Conservation (phyloP, 495 filamentous ascomycete genomes). For the Aeminium ludgeri region DNA sequence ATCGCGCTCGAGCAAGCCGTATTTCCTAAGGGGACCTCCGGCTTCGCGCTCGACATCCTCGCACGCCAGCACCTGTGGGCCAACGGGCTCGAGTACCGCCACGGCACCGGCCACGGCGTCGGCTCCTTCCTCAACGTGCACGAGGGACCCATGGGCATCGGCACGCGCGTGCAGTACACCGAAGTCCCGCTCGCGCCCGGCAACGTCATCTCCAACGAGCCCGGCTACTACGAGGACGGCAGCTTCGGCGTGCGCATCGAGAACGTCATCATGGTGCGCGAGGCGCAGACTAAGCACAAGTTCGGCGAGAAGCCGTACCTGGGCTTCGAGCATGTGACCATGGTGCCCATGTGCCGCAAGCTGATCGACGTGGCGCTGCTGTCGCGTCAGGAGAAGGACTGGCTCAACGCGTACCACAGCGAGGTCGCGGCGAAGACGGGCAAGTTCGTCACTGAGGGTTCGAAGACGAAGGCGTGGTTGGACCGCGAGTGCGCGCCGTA, state of each 20-base stretch:
- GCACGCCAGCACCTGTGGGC: slow-evolving; percentile 89
- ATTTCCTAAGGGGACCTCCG: slow-evolving; percentile 89
- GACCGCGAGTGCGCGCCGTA: slow-evolving; percentile 57
- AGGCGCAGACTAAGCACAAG: slow-evolving; percentile 65
- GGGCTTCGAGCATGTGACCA: slow-evolving; percentile 92
- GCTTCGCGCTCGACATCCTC: slow-evolving; percentile 76
- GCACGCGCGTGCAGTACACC: slow-evolving; percentile 74
- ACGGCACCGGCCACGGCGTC: slow-evolving; percentile 93
- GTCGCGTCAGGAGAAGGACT: slow-evolving; percentile 60
- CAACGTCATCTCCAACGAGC: slow-evolving; percentile 89
- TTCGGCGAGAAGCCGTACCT: slow-evolving; percentile 91
- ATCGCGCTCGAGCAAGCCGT: slow-evolving; percentile 75
- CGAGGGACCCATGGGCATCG: slow-evolving; percentile 93
- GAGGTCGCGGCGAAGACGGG: slow-evolving; percentile 73
- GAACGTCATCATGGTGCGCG: slow-evolving; percentile 76
- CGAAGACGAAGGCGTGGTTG: slow-evolving; percentile 58
- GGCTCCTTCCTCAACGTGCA: slow-evolving; percentile 92
- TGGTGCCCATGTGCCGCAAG: slow-evolving; percentile 86
- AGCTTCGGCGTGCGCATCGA: slow-evolving; percentile 97
- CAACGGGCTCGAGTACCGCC: slow-evolving; percentile 82
- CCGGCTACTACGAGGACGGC: slow-evolving; percentile 96
- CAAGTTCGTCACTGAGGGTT: slow-evolving; percentile 57
- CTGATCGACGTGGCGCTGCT: slow-evolving; percentile 64
- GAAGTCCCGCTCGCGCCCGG: slow-evolving; percentile 82
- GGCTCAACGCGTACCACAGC: slow-evolving; percentile 73